phyloP scores from a whole-genome alignment of 2,329 filamentous ascomycete species.

The Phialophora macrospora region DNA sequence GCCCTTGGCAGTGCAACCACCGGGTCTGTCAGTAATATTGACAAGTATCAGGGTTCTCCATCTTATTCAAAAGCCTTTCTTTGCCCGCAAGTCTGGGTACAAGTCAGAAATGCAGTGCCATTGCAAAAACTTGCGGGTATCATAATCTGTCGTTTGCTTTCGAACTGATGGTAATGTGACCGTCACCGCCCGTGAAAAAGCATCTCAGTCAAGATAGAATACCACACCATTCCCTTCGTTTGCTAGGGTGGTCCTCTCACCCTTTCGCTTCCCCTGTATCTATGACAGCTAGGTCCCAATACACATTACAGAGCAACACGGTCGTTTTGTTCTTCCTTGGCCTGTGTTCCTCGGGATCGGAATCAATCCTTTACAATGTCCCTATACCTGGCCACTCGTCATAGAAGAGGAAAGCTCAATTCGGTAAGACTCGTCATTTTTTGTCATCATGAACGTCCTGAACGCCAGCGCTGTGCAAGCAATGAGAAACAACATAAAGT shows the following conservation, averaged over 20 bases:
- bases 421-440: constrained; percentile 4
- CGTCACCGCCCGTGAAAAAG: neutral
- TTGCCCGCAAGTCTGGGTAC: neutral
- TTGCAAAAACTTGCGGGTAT: constrained; percentile 16
- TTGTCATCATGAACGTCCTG: constrained; percentile 7
- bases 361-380: neutral
- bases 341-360: neutral
- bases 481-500: constrained; percentile 7
- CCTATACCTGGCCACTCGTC: neutral
- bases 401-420: constrained; percentile 1
- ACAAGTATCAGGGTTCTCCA: neutral
- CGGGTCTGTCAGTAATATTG: neutral
- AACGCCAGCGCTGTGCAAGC: constrained; percentile 27
- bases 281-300: neutral
- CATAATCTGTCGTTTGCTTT: constrained; percentile 12
- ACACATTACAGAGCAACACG: neutral
- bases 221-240: constrained; percentile 8
- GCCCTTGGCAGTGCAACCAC: neutral
- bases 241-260: neutral
- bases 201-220: constrained; percentile 1
- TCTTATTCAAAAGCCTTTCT: neutral
- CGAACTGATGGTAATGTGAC: neutral
- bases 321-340: neutral
- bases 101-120: constrained; percentile 8
- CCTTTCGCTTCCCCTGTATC: neutral